Evolutionary conservation across 78 protist genomes (phyloP), one percentile per base, ranked within the genome.

Genomic region (Dictyostelium firmibasis): DNA sequence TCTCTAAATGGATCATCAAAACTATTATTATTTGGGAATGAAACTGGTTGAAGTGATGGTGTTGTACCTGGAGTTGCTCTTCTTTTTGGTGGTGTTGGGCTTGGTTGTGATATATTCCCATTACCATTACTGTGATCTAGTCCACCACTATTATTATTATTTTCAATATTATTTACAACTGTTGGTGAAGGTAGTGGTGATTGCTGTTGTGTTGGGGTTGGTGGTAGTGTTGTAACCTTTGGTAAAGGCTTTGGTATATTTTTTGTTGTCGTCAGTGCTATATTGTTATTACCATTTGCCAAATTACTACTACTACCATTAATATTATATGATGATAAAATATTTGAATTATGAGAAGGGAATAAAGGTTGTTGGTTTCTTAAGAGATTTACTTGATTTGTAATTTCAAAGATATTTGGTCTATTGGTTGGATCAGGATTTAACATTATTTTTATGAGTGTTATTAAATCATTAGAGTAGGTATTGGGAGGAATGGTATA

Each of bases 391-490:
- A 81, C n/a, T 67, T 78, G 75, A 57, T 89, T 89, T 33, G 94
- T 81, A 11, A 89, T 64, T 29, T 89, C 84, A 69, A 53, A 89
- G 14, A 89, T 89, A 81, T 78, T 84, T 62, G 94, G 94, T 64
- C 94, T 83, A 20, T 16, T 9, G 27, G 13, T 43, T 23, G 75
- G 86, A 43, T 89, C 94, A 16, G 94, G 94, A 25, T 70, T 83
- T 27, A 89, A 81, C 94, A 89, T 81, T 43, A 76, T 1, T 62
- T 53, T 27, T 8, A 89, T 89, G 8, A 89, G 50, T 4, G 35
- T n/a, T 0, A 89, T 81, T 13, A 89, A 25, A 50, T 89, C 82
- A n/a, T 23, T 20, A 0, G 94, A 89, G 76, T 89, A 81, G 36
- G n/a, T 5, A 14, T 41, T 79, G 7, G 86, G 9, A 0, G 94